phyloP scores from a whole-genome alignment of 2,329 filamentous ascomycete species.

The Leptographium radiaticola region DNA sequence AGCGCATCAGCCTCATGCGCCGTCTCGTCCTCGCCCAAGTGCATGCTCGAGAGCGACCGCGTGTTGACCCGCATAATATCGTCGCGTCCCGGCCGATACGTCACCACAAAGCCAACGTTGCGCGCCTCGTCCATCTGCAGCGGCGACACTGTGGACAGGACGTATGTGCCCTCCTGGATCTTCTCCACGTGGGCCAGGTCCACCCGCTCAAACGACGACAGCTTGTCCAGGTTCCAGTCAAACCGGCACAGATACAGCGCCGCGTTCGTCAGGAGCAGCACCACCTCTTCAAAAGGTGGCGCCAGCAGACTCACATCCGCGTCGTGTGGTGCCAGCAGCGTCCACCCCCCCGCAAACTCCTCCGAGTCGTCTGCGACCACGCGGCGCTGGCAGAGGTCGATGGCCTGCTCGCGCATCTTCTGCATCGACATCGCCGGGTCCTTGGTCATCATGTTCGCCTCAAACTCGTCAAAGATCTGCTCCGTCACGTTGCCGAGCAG shows the following conservation, averaged over 20 bases:
- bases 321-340: constrained; percentile 61
- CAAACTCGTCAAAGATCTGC: constrained; percentile 85
- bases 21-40: constrained; percentile 14
- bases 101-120: constrained; percentile 75
- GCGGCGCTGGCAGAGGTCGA: constrained; percentile 77
- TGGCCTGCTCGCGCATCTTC: constrained; percentile 75
- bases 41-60: constrained; percentile 51
- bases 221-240: constrained; percentile 91
- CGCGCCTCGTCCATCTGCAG: constrained; percentile 62
- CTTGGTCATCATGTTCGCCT: constrained; percentile 81
- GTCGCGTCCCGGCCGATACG: constrained; percentile 58
- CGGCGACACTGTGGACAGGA: constrained; percentile 73
- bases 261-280: constrained; percentile 72
- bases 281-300: constrained; percentile 73
- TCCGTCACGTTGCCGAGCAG: constrained; percentile 78
- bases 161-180: constrained; percentile 73
- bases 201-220: constrained; percentile 80
- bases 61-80: constrained; percentile 76
- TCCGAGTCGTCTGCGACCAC: constrained; percentile 75
- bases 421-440: constrained; percentile 82
- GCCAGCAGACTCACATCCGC: constrained; percentile 52
- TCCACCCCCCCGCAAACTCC: constrained; percentile 83
- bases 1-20: not conserved
- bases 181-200: constrained; percentile 59
- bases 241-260: constrained; percentile 84